Evolutionary conservation across 2,329 filamentous ascomycete species (phyloP), one percentile per base, ranked within the genome.

Genomic region (Venturia aucupariae): DNA sequence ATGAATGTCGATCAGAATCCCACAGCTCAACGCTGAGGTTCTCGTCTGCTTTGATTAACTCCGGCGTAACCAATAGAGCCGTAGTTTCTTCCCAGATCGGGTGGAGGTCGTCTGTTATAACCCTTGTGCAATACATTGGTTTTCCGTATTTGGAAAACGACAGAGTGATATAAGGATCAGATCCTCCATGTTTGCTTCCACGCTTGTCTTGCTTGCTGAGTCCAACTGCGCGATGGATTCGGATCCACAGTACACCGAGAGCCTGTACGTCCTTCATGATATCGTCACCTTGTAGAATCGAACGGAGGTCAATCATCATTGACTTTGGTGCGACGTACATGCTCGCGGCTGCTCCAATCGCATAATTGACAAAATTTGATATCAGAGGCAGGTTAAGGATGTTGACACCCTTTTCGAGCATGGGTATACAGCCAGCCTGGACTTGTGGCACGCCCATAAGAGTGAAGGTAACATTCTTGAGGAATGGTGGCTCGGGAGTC

Each of bases 131-230:
- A 76, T 96, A 97, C 84, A 96, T 95, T 1, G 93, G 93, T 77
- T 99, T 99, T 65, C 90, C 90, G 70, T 97, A 97, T 75, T 97
- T 97, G 71, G 90, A 95, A 80, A 95, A 97, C 48, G 90, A 88
- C 42, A 97, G 82, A 39, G 93, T 97, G 73, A 97, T 95, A 75
- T 97, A 97, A 0, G 93, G 92, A 70, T 99, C 94, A 61, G 90
- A 95, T 55, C 93, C 93, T 41, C 94, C 93, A 22, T 91, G 89
- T 62, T 88, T 83, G 71, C 87, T 92, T 48, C 92, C 92, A 65
- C 90, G 86, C 63, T 77, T 80, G 73, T 99, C 94, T 72, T 97
- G 93, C 76, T 96, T 97, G 79, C 90, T 96, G 65, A 99, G 82
- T 0, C 89, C 92, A 24, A 85, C 81, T 13, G 93, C 94, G 70